Evolutionary conservation across 73 alveolate species (phyloP).

Genomic region (Blepharisma japonicum): DNA sequence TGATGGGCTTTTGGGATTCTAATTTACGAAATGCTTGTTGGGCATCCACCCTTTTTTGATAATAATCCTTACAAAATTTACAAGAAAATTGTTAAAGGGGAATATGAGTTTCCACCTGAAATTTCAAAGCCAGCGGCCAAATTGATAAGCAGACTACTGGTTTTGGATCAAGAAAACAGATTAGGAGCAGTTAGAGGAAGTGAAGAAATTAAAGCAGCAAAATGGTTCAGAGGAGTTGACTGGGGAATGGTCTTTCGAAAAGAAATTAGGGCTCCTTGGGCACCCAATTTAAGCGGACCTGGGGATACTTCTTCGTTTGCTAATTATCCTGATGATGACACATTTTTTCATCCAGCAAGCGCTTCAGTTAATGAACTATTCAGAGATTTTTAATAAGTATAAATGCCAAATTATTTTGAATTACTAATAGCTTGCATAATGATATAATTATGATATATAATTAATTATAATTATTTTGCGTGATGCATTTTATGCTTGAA

Average conservation of each 20-base stretch:
- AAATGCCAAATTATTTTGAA: too few species aligned
- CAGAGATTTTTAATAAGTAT: not conserved
- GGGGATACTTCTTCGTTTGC: not conserved
- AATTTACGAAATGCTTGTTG: conserved; percentile 56
- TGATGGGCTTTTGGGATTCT: conserved; percentile 54
- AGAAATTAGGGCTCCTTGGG: not conserved
- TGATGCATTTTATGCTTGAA: too few species aligned
- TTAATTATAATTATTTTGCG: too few species aligned
- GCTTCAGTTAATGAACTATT: not conserved
- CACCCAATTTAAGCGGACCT: not conserved
- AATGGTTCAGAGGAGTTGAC: too few species aligned
- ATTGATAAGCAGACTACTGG: not conserved
- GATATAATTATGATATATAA: too few species aligned
- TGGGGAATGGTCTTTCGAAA: too few species aligned
- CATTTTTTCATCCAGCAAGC: not conserved
- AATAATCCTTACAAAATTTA: conserved; percentile 30
- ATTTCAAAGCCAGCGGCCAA: not conserved
- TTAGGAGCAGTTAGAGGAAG: too few species aligned
- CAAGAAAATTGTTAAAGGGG: conserved; percentile 18
- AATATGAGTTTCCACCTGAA: conserved; percentile 18
- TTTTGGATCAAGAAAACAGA: too few species aligned
- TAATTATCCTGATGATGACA: not conserved
- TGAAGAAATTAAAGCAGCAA: too few species aligned
- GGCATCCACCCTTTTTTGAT: conserved; percentile 50
- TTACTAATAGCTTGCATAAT: too few species aligned